These are phyloP conservation scores for Rhodosporidiobolus sp. DNA, from an alignment of 768 basidiomycete genomes.

Conservation along the genomic window DNA sequence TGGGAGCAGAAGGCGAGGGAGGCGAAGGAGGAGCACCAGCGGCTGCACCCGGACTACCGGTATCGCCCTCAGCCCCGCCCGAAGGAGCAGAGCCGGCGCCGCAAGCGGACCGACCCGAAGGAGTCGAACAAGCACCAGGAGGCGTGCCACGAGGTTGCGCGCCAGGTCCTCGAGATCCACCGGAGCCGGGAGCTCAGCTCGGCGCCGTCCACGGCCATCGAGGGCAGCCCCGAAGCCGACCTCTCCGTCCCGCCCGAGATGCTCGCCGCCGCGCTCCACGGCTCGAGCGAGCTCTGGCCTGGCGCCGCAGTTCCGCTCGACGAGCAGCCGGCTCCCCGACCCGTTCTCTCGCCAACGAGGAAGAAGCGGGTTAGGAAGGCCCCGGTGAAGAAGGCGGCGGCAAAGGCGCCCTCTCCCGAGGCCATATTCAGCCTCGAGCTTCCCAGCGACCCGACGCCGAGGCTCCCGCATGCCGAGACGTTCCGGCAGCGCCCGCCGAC, in stretches of 20 bases:
- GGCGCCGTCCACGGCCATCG: no score
- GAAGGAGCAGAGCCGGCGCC: slow-evolving; percentile 19
- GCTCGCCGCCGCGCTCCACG: neutral
- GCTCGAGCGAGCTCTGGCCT: neutral
- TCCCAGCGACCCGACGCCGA: neutral
- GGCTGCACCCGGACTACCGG: slow-evolving; percentile 43
- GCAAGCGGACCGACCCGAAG: slow-evolving; percentile 6
- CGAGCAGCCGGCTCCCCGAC: neutral
- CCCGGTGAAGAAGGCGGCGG: neutral
- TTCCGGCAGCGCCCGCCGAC: neutral
- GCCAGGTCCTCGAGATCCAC: slow-evolving; percentile 18
- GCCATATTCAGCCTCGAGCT: neutral
- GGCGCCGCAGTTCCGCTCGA: neutral
- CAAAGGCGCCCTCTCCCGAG: neutral
- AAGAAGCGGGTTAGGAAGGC: slow-evolving; percentile 4
- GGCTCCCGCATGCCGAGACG: rapidly evolving
- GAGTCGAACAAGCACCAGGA: slow-evolving; percentile 13
- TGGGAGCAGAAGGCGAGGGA: slow-evolving; percentile 39
- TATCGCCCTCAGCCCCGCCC: slow-evolving; percentile 34
- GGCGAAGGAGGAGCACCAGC: slow-evolving; percentile 42
- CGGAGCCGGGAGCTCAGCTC: neutral
- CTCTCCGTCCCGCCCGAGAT: neutral
- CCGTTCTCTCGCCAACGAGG: neutral
- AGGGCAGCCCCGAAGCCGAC: neutral
- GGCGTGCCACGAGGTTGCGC: slow-evolving; percentile 31